These are phyloP conservation scores for Coniophora puteana DNA, from an alignment of 1,284 basidiomycete genomes.

Conservation along the genomic window DNA sequence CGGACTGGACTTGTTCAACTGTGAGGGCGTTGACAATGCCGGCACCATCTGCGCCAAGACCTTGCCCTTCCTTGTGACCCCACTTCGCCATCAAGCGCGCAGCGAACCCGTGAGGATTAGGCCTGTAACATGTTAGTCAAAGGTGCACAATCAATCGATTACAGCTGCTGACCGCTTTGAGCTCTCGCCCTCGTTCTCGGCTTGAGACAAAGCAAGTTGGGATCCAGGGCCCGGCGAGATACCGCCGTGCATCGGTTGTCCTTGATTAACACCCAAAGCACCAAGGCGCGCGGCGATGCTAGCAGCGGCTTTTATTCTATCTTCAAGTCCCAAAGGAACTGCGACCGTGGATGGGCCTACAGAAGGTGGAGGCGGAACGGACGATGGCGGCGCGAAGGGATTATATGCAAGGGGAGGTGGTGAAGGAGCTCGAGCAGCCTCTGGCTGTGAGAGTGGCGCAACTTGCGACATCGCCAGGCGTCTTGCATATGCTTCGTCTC, in stretches of 20 bases:
- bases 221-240: constrained; percentile 14
- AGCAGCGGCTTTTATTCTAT: constrained; percentile 72
- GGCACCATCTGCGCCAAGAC: constrained; percentile 76
- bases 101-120: constrained; percentile 70
- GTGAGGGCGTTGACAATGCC: constrained; percentile 88
- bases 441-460: constrained; percentile 18
- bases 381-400: constrained; percentile 59
- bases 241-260: constrained; percentile 20
- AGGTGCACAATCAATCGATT: not conserved
- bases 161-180: constrained; percentile 28
- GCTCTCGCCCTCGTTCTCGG: constrained; percentile 27
- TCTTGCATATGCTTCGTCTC: constrained; percentile 70
- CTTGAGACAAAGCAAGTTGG: constrained; percentile 17
- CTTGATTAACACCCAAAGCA: constrained; percentile 45
- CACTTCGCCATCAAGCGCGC: constrained; percentile 87
- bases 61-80: constrained; percentile 92
- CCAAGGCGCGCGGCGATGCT: constrained; percentile 74
- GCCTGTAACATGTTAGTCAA: constrained; percentile 33
- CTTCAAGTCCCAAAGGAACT: constrained; percentile 47
- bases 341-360: constrained; percentile 41
- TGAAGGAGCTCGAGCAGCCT: constrained; percentile 30
- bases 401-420: constrained; percentile 56
- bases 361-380: constrained; percentile 53
- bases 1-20: constrained; percentile 59
- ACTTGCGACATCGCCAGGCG: constrained; percentile 54